Evolutionary conservation across 2,329 filamentous ascomycete genomes (phyloP), one percentile per base, ranked within the genome.

Genomic region (Fusarium sp.): DNA sequence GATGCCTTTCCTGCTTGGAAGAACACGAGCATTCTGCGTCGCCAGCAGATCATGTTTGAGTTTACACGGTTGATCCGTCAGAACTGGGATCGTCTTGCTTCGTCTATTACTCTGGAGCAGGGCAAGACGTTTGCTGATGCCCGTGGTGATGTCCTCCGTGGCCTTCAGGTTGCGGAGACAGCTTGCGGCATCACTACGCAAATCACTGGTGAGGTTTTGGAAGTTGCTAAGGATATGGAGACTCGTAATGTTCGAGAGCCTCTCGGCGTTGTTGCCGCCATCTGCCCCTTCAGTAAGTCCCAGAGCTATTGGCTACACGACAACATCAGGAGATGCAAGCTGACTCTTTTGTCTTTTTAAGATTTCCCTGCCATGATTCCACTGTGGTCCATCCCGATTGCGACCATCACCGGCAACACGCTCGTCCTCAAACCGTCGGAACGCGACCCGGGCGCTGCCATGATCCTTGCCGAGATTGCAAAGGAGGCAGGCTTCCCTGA

Each of bases 291-390:
- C 80, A 94, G 90, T 92, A 81, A 78, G 89, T 56, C 27, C 27
- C 27, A n/a, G n/a, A 14, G 22, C 20, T n/a, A 24, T 17, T 8
- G 31, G 11, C 20, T n/a, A 24, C 53, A 5, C 31, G 24, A 51
- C 3, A 7, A 44, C 33, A 16, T 36, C 42, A 38, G 44, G 16
- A 24, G 33, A 22, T 35, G 22, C 10, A 57, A 55, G 14, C 33
- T 40, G 33, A 46, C 33, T 22, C 10, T 63, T 55, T 17, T 55
- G 16, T 16, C 44, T 22, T 38, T 12, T 33, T 11, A 33, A 92
- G 90, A 94, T 85, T 95, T 95, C 84, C 93, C 93, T 36, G 93
- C 93, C 73, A 95, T 95, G 93, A 95, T 95, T 80, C 93, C 93
- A 2, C 86, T 95, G 24, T 95, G 93, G 93, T 93, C 89, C 67